phyloP scores from a whole-genome alignment of 306 rosid genomes.

The Citrullus mucosospermus region DNA sequence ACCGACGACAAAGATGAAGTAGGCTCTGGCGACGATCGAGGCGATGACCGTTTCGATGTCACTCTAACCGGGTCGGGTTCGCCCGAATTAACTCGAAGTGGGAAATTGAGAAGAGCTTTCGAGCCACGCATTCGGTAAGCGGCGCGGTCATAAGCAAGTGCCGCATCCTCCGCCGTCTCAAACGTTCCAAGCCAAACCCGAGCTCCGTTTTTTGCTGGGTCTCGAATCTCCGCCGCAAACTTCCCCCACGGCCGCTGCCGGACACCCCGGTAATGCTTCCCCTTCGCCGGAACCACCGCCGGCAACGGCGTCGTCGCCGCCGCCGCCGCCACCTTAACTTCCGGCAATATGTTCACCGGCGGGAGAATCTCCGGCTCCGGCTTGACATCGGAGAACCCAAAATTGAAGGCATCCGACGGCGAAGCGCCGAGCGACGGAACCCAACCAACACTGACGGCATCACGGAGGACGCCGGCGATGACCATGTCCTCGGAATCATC shows the following conservation, averaged over 20 bases:
- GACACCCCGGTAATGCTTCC: conserved; percentile 57
- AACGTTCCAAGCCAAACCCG: conserved; percentile 63
- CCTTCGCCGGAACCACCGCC: conserved; percentile 28
- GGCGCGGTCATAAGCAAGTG: conserved; percentile 56
- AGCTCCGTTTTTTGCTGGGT: conserved; percentile 56
- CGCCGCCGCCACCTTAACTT: background rate
- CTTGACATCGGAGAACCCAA: conserved; percentile 14
- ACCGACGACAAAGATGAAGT: conserved; percentile 15
- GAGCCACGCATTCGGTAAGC: conserved; percentile 63
- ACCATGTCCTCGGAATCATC: conserved; percentile 82
- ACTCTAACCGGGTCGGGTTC: conserved; percentile 56
- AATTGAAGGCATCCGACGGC: conserved; percentile 12
- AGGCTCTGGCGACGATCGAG: conserved; percentile 19
- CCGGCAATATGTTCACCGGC: background rate
- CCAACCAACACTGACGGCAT: conserved; percentile 64
- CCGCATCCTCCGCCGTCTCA: conserved; percentile 59
- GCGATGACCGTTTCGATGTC: conserved; percentile 21
- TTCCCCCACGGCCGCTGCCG: conserved; percentile 66
- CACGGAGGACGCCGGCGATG: conserved; percentile 54
- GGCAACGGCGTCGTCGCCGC: background rate
- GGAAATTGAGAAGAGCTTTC: conserved; percentile 44
- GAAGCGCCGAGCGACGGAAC: conserved; percentile 40
- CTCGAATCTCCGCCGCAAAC: conserved; percentile 65
- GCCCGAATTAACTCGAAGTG: conserved; percentile 43
- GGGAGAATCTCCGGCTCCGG: conserved; percentile 26